Conservation (phyloP, 2,329 filamentous ascomycete genomes). For the Ceratocystis cacaofunesta region DNA sequence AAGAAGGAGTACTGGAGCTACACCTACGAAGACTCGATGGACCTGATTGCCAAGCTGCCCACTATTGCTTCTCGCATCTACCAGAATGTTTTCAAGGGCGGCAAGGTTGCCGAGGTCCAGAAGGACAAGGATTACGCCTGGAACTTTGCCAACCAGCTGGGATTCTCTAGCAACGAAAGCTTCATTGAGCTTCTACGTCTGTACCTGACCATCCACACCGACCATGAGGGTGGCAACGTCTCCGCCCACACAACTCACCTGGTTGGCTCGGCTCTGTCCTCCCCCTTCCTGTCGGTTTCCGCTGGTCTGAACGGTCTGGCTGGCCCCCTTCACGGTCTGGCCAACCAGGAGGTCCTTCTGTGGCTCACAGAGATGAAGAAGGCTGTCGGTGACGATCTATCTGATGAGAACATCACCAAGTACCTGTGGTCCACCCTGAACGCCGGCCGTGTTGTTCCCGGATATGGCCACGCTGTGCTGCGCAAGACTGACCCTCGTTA, state of each 20-base stretch:
- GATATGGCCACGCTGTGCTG: conserved; percentile 96
- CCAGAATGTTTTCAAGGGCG: conserved; percentile 99
- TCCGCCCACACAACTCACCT: conserved; percentile 96
- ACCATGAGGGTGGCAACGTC: conserved; percentile 99
- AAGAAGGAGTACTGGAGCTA: conserved; percentile 99
- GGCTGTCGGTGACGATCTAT: conserved; percentile 79
- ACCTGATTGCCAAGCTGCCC: conserved; percentile 97
- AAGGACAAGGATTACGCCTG: conserved; percentile 99
- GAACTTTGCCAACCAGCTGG: conserved; percentile 99
- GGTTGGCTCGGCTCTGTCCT: conserved; percentile 91
- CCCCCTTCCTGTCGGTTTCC: conserved; percentile 88
- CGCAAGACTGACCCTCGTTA: conserved; percentile 99
- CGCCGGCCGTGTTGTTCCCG: conserved; percentile 85
- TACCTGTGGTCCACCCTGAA: conserved; percentile 99
- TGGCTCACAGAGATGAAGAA: conserved; percentile 99
- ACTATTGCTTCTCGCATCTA: conserved; percentile 98
- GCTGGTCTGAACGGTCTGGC: conserved; percentile 97
- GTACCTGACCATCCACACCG: conserved; percentile 98
- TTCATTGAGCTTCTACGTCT: conserved; percentile 97
- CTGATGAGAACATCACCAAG: conserved; percentile 90
- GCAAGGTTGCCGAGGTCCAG: conserved; percentile 89
- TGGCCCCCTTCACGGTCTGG: conserved; percentile 93
- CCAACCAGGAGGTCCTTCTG: conserved; percentile 98
- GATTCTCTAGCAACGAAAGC: conserved; percentile 86
- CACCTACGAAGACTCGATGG: conserved; percentile 99